Percentiles rank a stretch among this genome's conserved stretches.
phyloP scores from a whole-genome alignment of 192 early-diverging fungal genomes.

The Coemansia sp. region DNA sequence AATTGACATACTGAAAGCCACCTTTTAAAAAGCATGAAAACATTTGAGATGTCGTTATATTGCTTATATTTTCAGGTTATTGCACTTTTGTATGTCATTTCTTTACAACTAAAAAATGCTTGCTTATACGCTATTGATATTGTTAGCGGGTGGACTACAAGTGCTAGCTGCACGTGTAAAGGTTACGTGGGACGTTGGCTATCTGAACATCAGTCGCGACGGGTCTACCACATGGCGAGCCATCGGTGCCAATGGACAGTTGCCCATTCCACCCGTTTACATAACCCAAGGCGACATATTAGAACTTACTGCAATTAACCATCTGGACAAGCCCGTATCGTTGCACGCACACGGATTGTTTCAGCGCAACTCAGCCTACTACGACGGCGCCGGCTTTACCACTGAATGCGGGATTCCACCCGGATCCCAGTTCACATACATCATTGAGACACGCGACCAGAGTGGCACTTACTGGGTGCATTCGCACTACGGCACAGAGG shows the following conservation, averaged over 20 bases:
- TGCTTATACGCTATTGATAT: not conserved
- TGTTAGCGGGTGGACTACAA: not conserved
- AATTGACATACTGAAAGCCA: too few species aligned
- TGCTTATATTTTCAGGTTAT: not conserved
- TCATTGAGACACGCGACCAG: slow-evolving; percentile 41
- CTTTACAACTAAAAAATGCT: not conserved
- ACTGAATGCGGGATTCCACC: slow-evolving; percentile 74
- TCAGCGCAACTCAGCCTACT: slow-evolving; percentile 61
- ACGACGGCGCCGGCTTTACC: slow-evolving; percentile 64
- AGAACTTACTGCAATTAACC: slow-evolving; percentile 35
- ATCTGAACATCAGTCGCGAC: slow-evolving; percentile 60
- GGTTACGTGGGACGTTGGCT: slow-evolving; percentile 62
- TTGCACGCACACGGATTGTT: slow-evolving; percentile 77
- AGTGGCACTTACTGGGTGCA: slow-evolving; percentile 82
- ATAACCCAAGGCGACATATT: slow-evolving; percentile 23
- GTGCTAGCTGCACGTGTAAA: not conserved
- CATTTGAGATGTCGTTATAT: not conserved
- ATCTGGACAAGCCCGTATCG: slow-evolving; percentile 55
- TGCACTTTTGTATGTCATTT: too few species aligned
- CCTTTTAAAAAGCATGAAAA: too few species aligned
- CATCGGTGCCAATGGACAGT: slow-evolving; percentile 60
- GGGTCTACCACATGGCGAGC: slow-evolving; percentile 57
- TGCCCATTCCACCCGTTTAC: slow-evolving; percentile 46
- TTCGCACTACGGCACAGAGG: slow-evolving; percentile 63
- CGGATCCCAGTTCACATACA: slow-evolving; percentile 63